Evolutionary conservation across 2,329 filamentous ascomycete genomes (phyloP).

Genomic region (Fusarium sp.): DNA sequence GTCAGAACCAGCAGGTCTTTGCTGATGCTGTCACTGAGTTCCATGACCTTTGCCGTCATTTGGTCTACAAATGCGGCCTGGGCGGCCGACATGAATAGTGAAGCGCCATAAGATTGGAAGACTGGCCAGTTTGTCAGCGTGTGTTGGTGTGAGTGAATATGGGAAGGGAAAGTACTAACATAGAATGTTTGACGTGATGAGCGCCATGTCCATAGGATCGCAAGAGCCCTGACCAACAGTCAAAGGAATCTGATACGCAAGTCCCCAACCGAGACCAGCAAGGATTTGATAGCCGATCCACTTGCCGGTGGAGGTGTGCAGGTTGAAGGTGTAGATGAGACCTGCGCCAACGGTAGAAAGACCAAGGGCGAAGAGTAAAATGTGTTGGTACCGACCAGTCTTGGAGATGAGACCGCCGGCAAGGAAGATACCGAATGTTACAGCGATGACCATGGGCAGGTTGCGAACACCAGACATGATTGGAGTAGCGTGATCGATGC

Average conservation of each 20-base stretch:
- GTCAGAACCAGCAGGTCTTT: not conserved
- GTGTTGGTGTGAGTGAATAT: not conserved
- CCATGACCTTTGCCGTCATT: slow-evolving; percentile 3
- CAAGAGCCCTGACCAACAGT: slow-evolving; percentile 5
- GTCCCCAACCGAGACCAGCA: slow-evolving; percentile 57
- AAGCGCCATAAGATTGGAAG: slow-evolving; percentile 9
- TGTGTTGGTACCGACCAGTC: slow-evolving; percentile 53
- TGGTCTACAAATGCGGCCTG: slow-evolving; percentile 5
- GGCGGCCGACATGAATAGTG: slow-evolving; percentile 3
- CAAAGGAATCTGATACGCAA: slow-evolving; percentile 56
- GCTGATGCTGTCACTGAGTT: slow-evolving; percentile 5
- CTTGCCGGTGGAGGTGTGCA: slow-evolving; percentile 49
- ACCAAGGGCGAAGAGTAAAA: slow-evolving; percentile 56
- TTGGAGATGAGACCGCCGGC: slow-evolving; percentile 52
- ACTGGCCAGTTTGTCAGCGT: not conserved
- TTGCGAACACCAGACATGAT: slow-evolving; percentile 55
- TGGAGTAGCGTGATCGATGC: slow-evolving; percentile 52
- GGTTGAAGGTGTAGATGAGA: slow-evolving; percentile 54
- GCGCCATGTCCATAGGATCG: slow-evolving; percentile 7
- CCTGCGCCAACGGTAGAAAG: slow-evolving; percentile 55
- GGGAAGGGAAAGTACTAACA: not conserved
- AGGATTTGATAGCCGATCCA: slow-evolving; percentile 65
- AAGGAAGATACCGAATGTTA: slow-evolving; percentile 53
- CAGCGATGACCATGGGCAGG: slow-evolving; percentile 55
- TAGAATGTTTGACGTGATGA: slow-evolving; percentile 3